Conservation (phyloP, 1,284 basidiomycete species). For the Ustilago esculenta region DNA sequence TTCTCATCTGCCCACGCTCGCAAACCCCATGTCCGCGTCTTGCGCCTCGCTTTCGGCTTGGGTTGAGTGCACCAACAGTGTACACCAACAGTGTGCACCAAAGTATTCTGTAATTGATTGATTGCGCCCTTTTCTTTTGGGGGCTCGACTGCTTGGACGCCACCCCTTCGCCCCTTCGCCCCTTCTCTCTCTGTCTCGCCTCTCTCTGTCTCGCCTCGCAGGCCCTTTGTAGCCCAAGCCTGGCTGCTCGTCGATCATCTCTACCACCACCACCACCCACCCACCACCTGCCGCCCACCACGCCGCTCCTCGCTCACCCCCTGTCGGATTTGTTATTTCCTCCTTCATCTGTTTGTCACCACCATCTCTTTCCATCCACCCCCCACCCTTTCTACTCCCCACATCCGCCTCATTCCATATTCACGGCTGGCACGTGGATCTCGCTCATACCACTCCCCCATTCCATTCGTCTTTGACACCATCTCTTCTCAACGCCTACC, state of each 20-base stretch:
- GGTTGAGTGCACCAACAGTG: no score
- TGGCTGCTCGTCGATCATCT: no score
- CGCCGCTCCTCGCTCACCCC: background rate
- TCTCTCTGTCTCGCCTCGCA: background rate
- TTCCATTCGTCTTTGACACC: background rate
- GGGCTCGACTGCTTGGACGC: background rate
- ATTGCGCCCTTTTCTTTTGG: no score
- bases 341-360: conserved; percentile 6
- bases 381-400: background rate
- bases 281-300: background rate
- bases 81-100: no score
- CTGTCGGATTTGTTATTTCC: no score
- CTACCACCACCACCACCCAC: background rate
- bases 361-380: conserved; percentile 11
- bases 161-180: no score
- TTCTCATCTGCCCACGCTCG: no score
- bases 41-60: no score
- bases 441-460: background rate
- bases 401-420: conserved; percentile 5
- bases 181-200: background rate
- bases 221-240: no score
- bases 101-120: no score
- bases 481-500: background rate
- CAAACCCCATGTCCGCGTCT: no score
- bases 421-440: conserved; percentile 34